Base-by-base conservation (phyloP, 1,139 yeast genomes). In the Lodderomyces theae region DNA sequence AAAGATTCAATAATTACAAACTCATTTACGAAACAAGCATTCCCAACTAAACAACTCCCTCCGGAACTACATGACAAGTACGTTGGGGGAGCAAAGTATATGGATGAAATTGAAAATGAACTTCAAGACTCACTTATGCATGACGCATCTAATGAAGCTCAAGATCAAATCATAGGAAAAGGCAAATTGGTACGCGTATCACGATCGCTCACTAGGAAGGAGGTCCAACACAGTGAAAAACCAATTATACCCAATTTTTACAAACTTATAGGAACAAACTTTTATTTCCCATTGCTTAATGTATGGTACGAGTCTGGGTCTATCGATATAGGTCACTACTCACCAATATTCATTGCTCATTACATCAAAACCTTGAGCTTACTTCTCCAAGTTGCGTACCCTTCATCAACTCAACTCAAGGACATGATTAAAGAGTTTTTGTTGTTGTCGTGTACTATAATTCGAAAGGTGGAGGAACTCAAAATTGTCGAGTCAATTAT, bases 381-480 rank as follows among this genome's bases (percentile, higher is more conserved):
- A 17, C 51, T 84, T 5, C 57, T 82, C 21, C 79, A 79, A 41
- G 65, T 80, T 38, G 80, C 85, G 0, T 74, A 74, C 47, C 87
- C 88, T 0, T 59, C 78, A 0, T 64, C 77, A 0, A 51, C 61
- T 0, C 75, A 77, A 42, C 50, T 79, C 16, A 58, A 64, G 1
- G 86, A 79, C 33, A 82, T 84, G 87, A 64, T 77, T 1, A 58
- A 64, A 3, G 90, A 82, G 49, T 60, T 71, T 41, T 50, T 82
- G 16, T 59, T 65, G 1, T 55, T 82, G 3, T 53, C 71, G 1
- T 53, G 55, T 2, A 61, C 64, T 0, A 44, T 64, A 7, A 48
- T 61, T 5, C 55, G 52, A 28, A 52, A 45, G 28, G 45, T 58
- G 4, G 70, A 65, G 8, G 63, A 70, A 41, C 33, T 65, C 8